Conservation (phyloP, 495 filamentous ascomycete species). For the Aspergillus egyptiacus region DNA sequence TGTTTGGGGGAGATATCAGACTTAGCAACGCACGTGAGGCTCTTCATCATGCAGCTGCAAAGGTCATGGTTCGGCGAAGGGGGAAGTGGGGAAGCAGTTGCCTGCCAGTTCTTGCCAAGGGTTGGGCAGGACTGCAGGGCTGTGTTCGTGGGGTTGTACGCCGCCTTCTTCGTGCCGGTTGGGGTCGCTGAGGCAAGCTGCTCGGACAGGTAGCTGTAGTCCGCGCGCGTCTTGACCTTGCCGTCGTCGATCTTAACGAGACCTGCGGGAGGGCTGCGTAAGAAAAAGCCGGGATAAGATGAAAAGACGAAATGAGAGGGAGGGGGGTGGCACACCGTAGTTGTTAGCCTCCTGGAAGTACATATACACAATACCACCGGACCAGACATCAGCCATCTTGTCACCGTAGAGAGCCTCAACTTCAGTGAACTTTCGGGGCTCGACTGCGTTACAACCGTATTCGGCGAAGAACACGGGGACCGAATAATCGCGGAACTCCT, state of each 20-base stretch:
- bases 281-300: too few species aligned
- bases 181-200: slow-evolving; percentile 63
- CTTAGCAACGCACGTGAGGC: slow-evolving; percentile 60
- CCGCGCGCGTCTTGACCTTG: slow-evolving; percentile 51
- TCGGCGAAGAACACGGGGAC: slow-evolving; percentile 95
- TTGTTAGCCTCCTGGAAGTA: slow-evolving; percentile 86
- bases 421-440: slow-evolving; percentile 75
- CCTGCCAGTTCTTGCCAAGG: slow-evolving; percentile 58
- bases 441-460: slow-evolving; percentile 83
- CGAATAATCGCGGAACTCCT: slow-evolving; percentile 76
- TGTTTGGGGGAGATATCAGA: slow-evolving; percentile 42
- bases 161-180: slow-evolving; percentile 49
- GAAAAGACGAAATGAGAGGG: not conserved
- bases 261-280: slow-evolving; percentile 25
- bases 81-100: slow-evolving; percentile 57
- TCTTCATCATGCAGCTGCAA: slow-evolving; percentile 74
- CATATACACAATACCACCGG: slow-evolving; percentile 93
- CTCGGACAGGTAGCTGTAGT: slow-evolving; percentile 66
- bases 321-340: slow-evolving; percentile 53
- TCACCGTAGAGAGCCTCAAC: slow-evolving; percentile 69
- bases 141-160: slow-evolving; percentile 71
- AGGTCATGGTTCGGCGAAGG: slow-evolving; percentile 74
- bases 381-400: slow-evolving; percentile 80
- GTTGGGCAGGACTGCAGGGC: slow-evolving; percentile 62
- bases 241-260: slow-evolving; percentile 57